A percentile compares a stretch with the other conserved stretches of the same genome.
These are phyloP conservation scores for Penicillium sp. DNA, from an alignment of 2,329 filamentous ascomycete genomes.

Conservation along the genomic window DNA sequence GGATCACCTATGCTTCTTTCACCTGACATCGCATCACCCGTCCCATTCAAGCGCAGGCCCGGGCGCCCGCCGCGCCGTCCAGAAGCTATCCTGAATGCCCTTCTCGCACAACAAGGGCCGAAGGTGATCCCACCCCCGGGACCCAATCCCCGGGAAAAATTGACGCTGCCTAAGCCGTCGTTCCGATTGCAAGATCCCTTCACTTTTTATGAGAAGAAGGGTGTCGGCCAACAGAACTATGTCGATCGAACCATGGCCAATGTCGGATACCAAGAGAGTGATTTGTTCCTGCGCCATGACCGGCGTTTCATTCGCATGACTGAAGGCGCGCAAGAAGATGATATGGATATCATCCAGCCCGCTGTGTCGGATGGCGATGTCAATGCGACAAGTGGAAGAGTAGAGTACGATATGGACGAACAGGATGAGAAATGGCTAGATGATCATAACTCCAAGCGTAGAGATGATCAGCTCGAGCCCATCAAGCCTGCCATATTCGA, in stretches of 20 bases:
- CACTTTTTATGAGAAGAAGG: slow-evolving; percentile 69
- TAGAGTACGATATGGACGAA: slow-evolving; percentile 99
- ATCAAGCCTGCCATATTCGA: slow-evolving; percentile 95
- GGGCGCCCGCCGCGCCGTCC: slow-evolving; percentile 65
- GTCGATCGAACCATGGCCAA: slow-evolving; percentile 96
- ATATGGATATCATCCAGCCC: slow-evolving; percentile 56
- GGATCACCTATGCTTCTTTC: slow-evolving; percentile 44
- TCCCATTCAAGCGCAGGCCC: slow-evolving; percentile 58
- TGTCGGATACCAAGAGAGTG: slow-evolving; percentile 92
- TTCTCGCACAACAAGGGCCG: slow-evolving; percentile 59
- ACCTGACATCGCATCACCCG: slow-evolving; percentile 35
- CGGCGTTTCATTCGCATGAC: slow-evolving; percentile 65
- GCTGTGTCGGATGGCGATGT: slow-evolving; percentile 61
- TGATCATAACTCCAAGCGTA: slow-evolving; percentile 74
- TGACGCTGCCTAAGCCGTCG: slow-evolving; percentile 51
- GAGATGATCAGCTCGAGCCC: slow-evolving; percentile 69
- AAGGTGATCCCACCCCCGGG: slow-evolving; percentile 50
- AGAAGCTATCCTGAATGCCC: slow-evolving; percentile 60
- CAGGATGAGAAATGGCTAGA: slow-evolving; percentile 97
- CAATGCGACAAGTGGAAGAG: slow-evolving; percentile 66
- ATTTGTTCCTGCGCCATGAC: slow-evolving; percentile 78
- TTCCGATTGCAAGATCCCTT: slow-evolving; percentile 50
- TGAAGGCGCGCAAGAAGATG: slow-evolving; percentile 63
- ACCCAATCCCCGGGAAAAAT: slow-evolving; percentile 50
- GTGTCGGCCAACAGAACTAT: slow-evolving; percentile 80